A percentile compares a stretch with the other conserved stretches of the same genome.
Evolutionary conservation across 2,329 filamentous ascomycete genomes (phyloP).

Genomic region (Ophiostoma montium): DNA sequence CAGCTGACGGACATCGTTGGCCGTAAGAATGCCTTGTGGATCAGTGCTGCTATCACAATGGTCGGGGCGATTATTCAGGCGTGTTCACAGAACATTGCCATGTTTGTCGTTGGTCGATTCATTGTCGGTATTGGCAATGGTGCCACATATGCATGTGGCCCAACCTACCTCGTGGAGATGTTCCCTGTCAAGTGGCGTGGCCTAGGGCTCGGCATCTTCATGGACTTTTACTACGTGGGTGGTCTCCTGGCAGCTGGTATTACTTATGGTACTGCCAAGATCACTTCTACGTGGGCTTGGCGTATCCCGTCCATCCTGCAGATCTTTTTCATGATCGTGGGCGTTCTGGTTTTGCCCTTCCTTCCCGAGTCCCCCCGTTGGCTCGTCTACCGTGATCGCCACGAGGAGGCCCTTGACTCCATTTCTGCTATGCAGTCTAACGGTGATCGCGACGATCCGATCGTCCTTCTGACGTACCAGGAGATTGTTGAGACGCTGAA

Average conservation of each 20-base stretch:
- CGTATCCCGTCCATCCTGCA: conserved; percentile 14
- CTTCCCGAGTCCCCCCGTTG: conserved; percentile 12
- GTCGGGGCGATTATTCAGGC: conserved; percentile 14
- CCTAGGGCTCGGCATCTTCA: conserved; percentile 27
- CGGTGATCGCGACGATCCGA: neutral
- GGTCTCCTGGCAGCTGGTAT: neutral
- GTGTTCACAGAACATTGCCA: conserved; percentile 15
- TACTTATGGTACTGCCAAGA: conserved; percentile 2
- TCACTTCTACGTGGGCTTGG: conserved; percentile 12
- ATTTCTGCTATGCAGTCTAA: conserved; percentile 26
- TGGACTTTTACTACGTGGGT: conserved; percentile 1
- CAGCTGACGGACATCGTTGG: neutral
- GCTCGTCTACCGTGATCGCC: conserved; percentile 8
- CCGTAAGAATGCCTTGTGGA: conserved; percentile 14
- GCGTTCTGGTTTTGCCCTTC: conserved; percentile 14
- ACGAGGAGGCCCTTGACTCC: conserved; percentile 19
- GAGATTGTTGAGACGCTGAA: conserved; percentile 9
- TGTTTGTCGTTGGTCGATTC: conserved; percentile 17
- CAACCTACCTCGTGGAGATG: conserved; percentile 8
- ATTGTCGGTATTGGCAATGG: conserved; percentile 25
- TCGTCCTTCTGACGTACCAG: conserved; percentile 2
- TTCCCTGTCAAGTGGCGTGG: conserved; percentile 1
- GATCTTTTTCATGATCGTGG: conserved; percentile 14
- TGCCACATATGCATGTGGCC: conserved; percentile 12
- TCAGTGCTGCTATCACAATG: conserved; percentile 8